Base-by-base conservation (phyloP, 805 yeast genomes). In the Pichia membranifaciens region DNA sequence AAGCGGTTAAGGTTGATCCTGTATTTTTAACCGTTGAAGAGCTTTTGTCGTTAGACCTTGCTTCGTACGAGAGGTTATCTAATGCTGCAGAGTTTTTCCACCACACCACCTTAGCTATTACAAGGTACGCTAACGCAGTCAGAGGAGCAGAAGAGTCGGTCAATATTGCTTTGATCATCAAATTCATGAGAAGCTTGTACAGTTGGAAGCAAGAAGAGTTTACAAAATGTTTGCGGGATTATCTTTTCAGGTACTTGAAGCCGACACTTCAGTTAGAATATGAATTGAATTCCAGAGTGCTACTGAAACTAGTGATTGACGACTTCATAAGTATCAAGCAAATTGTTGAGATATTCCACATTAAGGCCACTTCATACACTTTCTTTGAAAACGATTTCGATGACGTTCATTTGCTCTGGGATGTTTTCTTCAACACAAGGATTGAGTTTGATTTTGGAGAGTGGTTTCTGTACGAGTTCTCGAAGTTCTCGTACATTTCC, bases 171-270 rank as follows among this genome's bases (percentile, higher is more conserved):
- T 36, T 55, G 4, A 45, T 55, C 12, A 33, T 47, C 3, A 46
- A 50, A 10, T 52, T 62, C 25, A 33, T 65, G 50, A 55, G 47
- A 34, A 42, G 49, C 28, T 45, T 75, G 61, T 58, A 71, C 62
- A 50, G 48, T 46, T 73, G 67, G 79, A 75, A 53, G 58, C 72
- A 31, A 49, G 50, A 45, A 10, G 68, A 63, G 22, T 66, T 67
- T 48, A 49, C 48, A 3, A 56, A 38, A 20, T 48, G 58, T 2
- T 18, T 67, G 17, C 20, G 51, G 3, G 49, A 53, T 18, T 61
- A 65, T 51, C 44, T 66, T 13, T 56, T 50, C 33, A 57, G 60
- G 36, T 53, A 57, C 22, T 49, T 64, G 0, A 47, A 59, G n/a
- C 65, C 69, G 1, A 59, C 68, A 0, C 41, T 66, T 16, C 55